phyloP scores from a whole-genome alignment of 2,329 filamentous ascomycete species.

The Juglanconis oblonga region DNA sequence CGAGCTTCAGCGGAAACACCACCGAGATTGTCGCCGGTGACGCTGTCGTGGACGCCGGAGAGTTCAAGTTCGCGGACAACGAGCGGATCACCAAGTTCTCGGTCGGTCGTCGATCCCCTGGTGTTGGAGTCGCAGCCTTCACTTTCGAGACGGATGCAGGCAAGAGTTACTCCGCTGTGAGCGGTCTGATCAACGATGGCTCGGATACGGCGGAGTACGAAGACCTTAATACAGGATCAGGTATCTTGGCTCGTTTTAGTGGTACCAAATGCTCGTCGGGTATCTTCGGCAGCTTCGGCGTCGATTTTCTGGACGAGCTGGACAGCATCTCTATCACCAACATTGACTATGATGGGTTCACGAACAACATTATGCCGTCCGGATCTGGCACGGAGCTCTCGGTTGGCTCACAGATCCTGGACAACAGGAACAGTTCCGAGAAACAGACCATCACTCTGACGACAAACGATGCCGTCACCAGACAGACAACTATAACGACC shows the following conservation, averaged over 20 bases:
- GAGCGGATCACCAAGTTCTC: constrained; percentile 12
- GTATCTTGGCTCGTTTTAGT: constrained; percentile 15
- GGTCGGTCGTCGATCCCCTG: neutral
- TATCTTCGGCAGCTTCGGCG: constrained; percentile 14
- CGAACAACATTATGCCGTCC: constrained; percentile 15
- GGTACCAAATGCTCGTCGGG: constrained; percentile 14
- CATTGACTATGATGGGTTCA: constrained; percentile 19
- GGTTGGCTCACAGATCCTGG: constrained; percentile 19
- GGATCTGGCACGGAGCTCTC: constrained; percentile 16
- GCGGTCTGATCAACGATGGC: neutral
- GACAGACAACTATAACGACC: constrained; percentile 12
- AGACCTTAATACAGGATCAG: neutral
- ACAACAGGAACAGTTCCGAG: constrained; percentile 19
- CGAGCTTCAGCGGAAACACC: constrained; percentile 6
- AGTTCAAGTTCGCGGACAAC: constrained; percentile 3
- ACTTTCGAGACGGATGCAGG: constrained; percentile 3
- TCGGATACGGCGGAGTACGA: neutral
- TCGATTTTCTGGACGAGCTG: constrained; percentile 20
- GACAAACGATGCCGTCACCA: constrained; percentile 16
- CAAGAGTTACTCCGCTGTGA: neutral
- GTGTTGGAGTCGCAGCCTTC: neutral
- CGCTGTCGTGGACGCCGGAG: neutral
- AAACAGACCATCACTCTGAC: constrained; percentile 17
- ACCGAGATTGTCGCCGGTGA: neutral
- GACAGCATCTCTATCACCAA: constrained; percentile 17